These are phyloP conservation scores for Bimuria novae-zelandiae DNA, from an alignment of 2,329 filamentous ascomycete species.

Conservation along the genomic window DNA sequence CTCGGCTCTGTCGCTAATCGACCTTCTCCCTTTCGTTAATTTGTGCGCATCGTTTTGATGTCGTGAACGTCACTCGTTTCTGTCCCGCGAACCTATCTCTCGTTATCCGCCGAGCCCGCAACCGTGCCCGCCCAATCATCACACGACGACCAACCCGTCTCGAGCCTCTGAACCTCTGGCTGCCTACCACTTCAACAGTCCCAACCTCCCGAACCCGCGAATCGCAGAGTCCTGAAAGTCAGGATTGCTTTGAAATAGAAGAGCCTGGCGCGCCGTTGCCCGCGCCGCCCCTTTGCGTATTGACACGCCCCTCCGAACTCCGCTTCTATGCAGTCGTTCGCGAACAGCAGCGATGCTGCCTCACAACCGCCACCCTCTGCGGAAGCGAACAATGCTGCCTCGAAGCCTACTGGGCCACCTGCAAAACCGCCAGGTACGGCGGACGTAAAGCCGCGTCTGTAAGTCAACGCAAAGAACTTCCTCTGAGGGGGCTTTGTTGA, in stretches of 20 bases:
- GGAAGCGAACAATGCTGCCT: conserved; percentile 17
- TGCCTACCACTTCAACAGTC: neutral
- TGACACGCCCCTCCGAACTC: conserved; percentile 32
- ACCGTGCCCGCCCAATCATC: conserved; percentile 10
- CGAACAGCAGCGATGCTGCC: conserved; percentile 15
- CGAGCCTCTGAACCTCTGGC: neutral
- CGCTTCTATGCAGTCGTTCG: conserved; percentile 24
- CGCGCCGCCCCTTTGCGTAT: conserved; percentile 23
- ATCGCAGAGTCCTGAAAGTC: neutral
- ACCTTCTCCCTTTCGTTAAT: conserved; percentile 9
- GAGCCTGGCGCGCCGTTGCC: conserved; percentile 12
- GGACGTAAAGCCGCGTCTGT: conserved; percentile 8
- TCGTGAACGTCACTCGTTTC: conserved; percentile 19
- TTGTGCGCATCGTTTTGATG: conserved; percentile 10
- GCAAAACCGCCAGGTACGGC: conserved; percentile 26
- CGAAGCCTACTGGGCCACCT: conserved; percentile 22
- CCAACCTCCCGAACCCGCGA: neutral
- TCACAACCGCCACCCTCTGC: conserved; percentile 18
- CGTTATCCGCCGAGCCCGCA: conserved; percentile 12
- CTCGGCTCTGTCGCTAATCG: neutral
- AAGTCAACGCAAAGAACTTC: neutral
- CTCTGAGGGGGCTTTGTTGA: conserved; percentile 36
- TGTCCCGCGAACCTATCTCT: conserved; percentile 1
- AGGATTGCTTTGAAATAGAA: neutral
- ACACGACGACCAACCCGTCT: neutral